A percentile compares a stretch with the other conserved stretches of the same genome.
phyloP scores from a whole-genome alignment of 164 flowering plant species.

The Vitis amurensis region DNA sequence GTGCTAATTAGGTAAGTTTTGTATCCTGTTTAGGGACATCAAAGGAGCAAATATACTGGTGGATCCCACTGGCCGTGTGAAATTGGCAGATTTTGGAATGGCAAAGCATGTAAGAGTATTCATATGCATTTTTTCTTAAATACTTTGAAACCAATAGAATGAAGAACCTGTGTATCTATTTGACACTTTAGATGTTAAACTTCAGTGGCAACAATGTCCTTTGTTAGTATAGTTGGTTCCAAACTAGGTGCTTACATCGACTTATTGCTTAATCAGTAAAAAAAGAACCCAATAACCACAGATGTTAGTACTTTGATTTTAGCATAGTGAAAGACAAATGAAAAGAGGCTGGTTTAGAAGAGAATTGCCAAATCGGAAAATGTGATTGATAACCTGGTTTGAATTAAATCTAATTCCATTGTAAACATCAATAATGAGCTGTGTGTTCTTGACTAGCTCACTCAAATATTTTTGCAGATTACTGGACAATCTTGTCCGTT shows the following conservation, averaged over 20 bases:
- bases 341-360: background rate
- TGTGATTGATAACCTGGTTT: background rate
- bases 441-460: conserved; percentile 1
- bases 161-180: background rate
- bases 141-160: too few species aligned
- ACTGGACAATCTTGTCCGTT: conserved; percentile 47
- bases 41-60: conserved; percentile 86
- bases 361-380: background rate
- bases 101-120: conserved; percentile 70
- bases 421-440: background rate
- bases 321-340: too few species aligned
- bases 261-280: too few species aligned
- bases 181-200: background rate
- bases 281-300: too few species aligned
- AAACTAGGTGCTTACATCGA: background rate
- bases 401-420: background rate
- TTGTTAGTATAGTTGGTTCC: background rate
- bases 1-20: conserved; percentile 1
- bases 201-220: background rate
- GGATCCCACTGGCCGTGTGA: conserved; percentile 68
- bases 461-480: conserved; percentile 29
- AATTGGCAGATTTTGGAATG: conserved; percentile 87
- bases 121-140: conserved; percentile 1
- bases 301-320: too few species aligned
- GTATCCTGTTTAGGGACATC: conserved; percentile 54